A percentile compares a stretch with the other conserved stretches of the same genome.
Evolutionary conservation across 2,329 filamentous ascomycete species (phyloP).

Genomic region (Chaetomiaceae sp.): DNA sequence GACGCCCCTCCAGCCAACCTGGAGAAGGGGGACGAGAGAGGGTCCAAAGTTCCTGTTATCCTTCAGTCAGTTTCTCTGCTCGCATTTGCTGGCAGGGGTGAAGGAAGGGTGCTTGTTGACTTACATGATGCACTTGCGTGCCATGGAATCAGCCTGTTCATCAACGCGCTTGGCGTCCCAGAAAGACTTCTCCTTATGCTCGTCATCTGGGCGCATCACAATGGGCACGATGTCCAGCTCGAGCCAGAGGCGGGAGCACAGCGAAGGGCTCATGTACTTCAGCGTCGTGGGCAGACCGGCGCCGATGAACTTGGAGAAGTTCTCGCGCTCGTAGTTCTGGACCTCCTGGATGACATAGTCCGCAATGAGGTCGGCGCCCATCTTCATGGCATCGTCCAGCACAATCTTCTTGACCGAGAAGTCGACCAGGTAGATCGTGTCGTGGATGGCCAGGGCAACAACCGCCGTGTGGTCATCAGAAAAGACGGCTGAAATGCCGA

Average conservation of each 20-base stretch:
- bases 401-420: conserved; percentile 58
- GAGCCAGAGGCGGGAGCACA: conserved; percentile 67
- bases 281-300: conserved; percentile 60
- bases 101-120: conserved; percentile 23
- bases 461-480: conserved; percentile 46
- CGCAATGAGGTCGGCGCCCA: conserved; percentile 44
- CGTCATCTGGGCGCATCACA: conserved; percentile 48
- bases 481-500: conserved; percentile 55
- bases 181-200: conserved; percentile 37
- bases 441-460: conserved; percentile 64
- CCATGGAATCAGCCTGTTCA: conserved; percentile 77
- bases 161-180: conserved; percentile 59
- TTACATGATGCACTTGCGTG: conserved; percentile 69
- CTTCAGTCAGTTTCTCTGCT: too few relatives aligned
- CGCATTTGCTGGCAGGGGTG: too few relatives aligned
- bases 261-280: conserved; percentile 52
- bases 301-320: conserved; percentile 69
- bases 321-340: conserved; percentile 54
- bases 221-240: conserved; percentile 72
- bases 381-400: conserved; percentile 34
- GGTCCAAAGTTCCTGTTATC: conserved; percentile 72
- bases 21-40: conserved; percentile 60
- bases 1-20: conserved; percentile 59
- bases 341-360: conserved; percentile 55
- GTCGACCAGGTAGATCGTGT: conserved; percentile 68